Evolutionary conservation across 2,329 filamentous ascomycete species (phyloP).

Genomic region (Aspergillus tamarii): DNA sequence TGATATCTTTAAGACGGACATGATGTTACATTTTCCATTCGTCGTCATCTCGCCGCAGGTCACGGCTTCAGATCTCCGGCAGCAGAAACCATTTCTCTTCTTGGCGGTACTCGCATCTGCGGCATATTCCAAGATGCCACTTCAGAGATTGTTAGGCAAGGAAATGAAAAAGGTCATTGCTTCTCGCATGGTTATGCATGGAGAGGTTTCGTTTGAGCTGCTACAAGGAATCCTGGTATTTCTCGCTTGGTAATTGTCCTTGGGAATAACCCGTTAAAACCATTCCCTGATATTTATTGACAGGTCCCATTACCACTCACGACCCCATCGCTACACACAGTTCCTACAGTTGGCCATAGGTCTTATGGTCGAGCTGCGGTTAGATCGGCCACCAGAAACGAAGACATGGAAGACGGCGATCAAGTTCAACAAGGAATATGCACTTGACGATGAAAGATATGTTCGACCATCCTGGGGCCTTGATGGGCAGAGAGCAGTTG

Average conservation of each 20-base stretch:
- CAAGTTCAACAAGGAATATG: slow-evolving; percentile 27
- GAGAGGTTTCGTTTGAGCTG: slow-evolving; percentile 42
- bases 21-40: slow-evolving; percentile 45
- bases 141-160: slow-evolving; percentile 37
- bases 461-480: slow-evolving; percentile 28
- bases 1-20: slow-evolving; percentile 36
- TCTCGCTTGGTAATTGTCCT: slow-evolving; percentile 34
- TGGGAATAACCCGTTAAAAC: too few species aligned
- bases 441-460: not conserved
- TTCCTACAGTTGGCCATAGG: slow-evolving; percentile 42
- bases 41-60: slow-evolving; percentile 33
- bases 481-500: slow-evolving; percentile 50
- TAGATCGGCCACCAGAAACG: slow-evolving; percentile 30
- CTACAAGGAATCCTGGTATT: slow-evolving; percentile 44
- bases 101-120: slow-evolving; percentile 36
- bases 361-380: slow-evolving; percentile 38
- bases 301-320: slow-evolving; percentile 39
- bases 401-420: slow-evolving; percentile 35
- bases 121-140: slow-evolving; percentile 35
- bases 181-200: slow-evolving; percentile 34
- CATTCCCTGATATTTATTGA: not conserved
- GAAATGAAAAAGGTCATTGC: slow-evolving; percentile 36
- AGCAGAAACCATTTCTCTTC: slow-evolving; percentile 39
- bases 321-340: slow-evolving; percentile 36
- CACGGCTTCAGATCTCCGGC: slow-evolving; percentile 31